Evolutionary conservation across 164 flowering plant species (phyloP), one percentile per base, ranked within the genome.

Genomic region (Umbellularia californica): DNA sequence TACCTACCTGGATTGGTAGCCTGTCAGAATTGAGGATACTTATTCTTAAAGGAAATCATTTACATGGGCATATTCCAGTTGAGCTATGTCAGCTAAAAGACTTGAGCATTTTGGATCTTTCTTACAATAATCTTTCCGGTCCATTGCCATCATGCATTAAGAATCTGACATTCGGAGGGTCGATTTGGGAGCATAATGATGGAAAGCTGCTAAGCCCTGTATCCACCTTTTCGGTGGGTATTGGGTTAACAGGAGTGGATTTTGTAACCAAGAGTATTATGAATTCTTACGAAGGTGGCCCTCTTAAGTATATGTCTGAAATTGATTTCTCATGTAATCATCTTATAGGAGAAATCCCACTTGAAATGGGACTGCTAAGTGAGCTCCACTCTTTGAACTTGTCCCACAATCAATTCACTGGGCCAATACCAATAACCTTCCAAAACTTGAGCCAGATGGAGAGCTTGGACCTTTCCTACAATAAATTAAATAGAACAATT

Each of bases 261-360:
- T 77, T 82, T 30, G 55, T 58, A 15, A 68, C 77, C 22, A 82
- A 82, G 72, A 72, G 62, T 5, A n/a, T 20, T 14, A 22, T 33
- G 1, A n/a, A 72, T 2, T 27, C 72, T 50, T 82, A 82, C 35
- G 6, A 30, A 25, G 78, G 78, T 17, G 50, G 19, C 15, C 2
- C 12, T 63, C 66, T 63, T 63, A 2, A 63, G 2, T 50, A 50
- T 24, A 64, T 79, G 63, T 75, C 82, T 3, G 84, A 82, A 55
- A 20, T 79, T 0, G 80, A 82, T 70, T 74, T 82, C 12, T 82
- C 82, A 2, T 22, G 63, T 50, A 82, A 81, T 41, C 64, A 64
- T 14, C 47, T 81, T 65, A 73, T 41, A 1, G 81, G 81, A 2
- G 25, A 58, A 7, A 79, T 82, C 19, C 84, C 80, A 28, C 72